Base-by-base conservation (phyloP, 2,329 filamentous ascomycete genomes). In the Macrophomina pseudophaseolina region DNA sequence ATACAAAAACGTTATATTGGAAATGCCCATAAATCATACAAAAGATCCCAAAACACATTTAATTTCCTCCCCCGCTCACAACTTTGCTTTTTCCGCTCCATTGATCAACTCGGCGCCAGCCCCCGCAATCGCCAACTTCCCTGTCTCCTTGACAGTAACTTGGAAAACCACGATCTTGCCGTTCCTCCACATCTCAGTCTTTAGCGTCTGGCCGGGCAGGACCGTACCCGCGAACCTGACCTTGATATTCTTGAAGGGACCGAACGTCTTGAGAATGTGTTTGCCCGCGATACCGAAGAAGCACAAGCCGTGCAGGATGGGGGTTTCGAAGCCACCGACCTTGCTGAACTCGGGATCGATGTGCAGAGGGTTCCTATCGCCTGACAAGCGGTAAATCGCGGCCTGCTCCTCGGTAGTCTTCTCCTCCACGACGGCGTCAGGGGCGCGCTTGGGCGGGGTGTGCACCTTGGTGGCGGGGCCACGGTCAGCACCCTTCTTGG, bases 231-330 rank as follows among this genome's bases (percentile, higher is more conserved):
- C 92, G 79, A 97, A 97, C 71, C 94, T 85, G 18, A 96, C 93
- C 86, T 97, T 97, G 82, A 97, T 89, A 82, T 93, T 97, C 86
- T 92, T 93, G 82, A 91, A 93, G 44, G 86, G 81, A 28, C 64
- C 64, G 18, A 33, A 59, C 32, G 64, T 66, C 42, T 59, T 44
- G 6, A 66, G 81, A 46, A 99, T 88, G 68, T 94, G 93, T 86
- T 97, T 97, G 70, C 90, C 92, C 16, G 92, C 90, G 71, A 98
- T 88, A 72, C 95, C 95, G 74, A 99, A 94, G 77, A 90, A 95
- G 86, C 93, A 97, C 44, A 99, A 88, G n/a, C 95, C 95, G 83
- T 99, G 95, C 64, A 99, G 85, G 77, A 99, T 99, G 12, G 95
- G 95, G 33, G 84, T 88, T 82, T 95, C 91, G 88, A 99, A 99